Conservation (phyloP, 495 filamentous ascomycete species). For the Lophiostoma macrostomum region DNA sequence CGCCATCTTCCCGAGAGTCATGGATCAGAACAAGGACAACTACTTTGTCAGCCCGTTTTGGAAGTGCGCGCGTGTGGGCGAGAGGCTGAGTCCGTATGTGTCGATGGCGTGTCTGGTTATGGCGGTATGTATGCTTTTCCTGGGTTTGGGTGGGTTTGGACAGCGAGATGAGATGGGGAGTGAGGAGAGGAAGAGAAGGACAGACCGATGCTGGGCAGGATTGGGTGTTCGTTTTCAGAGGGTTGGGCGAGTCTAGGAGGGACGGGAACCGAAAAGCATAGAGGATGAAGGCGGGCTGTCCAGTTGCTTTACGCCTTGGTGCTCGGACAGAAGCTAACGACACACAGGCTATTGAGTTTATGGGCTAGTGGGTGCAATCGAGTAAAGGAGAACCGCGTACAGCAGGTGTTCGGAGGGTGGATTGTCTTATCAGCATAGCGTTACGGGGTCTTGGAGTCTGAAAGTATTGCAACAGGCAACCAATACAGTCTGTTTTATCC, state of each 20-base stretch:
- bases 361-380: not conserved
- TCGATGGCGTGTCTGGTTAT: constrained; percentile 91
- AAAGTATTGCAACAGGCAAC: no score
- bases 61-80: constrained; percentile 93
- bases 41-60: constrained; percentile 82
- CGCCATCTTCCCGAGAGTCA: constrained; percentile 82
- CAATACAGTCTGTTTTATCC: no score
- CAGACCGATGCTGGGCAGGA: not conserved
- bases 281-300: no score
- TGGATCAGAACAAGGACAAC: constrained; percentile 89
- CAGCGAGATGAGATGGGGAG: not conserved
- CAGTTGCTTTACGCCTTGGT: no score
- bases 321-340: no score
- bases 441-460: constrained; percentile 10
- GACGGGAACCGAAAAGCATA: no score
- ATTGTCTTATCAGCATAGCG: constrained; percentile 4
- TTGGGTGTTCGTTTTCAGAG: no score
- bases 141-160: not conserved
- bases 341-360: constrained; percentile 7
- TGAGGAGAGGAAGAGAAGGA: not conserved
- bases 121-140: constrained; percentile 62
- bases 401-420: not conserved
- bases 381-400: not conserved
- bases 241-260: no score
- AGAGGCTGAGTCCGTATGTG: constrained; percentile 92